Percentiles rank a stretch among this genome's conserved stretches.
These are phyloP conservation scores for Xylariaceae sp. DNA, from an alignment of 2,329 filamentous ascomycete genomes.

Conservation along the genomic window DNA sequence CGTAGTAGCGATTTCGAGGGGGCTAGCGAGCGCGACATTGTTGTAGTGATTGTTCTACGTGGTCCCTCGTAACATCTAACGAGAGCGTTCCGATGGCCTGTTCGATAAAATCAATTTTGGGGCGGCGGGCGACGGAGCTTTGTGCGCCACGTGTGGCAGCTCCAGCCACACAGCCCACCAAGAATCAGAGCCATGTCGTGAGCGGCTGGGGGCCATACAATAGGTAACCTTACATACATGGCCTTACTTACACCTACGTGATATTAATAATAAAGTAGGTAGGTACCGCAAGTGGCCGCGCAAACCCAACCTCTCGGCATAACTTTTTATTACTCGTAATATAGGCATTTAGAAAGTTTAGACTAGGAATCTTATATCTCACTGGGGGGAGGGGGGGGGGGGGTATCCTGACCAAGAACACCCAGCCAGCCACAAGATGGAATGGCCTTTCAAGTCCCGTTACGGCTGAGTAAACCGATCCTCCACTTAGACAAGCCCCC, in stretches of 20 bases:
- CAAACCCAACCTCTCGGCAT: background rate
- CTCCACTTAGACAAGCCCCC: background rate
- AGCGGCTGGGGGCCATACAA: too few relatives aligned
- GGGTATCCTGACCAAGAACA: too few relatives aligned
- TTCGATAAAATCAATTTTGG: background rate
- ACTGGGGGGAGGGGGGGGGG: too few relatives aligned
- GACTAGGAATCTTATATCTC: background rate
- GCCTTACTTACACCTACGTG: background rate
- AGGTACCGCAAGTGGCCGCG: background rate
- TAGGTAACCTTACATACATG: too few relatives aligned
- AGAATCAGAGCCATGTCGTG: too few relatives aligned
- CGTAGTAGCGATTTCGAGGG: conserved; percentile 29
- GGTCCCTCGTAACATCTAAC: too few relatives aligned
- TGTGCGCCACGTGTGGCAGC: conserved; percentile 24
- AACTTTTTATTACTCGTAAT: background rate
- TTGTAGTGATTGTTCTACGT: background rate
- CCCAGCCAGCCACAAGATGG: background rate
- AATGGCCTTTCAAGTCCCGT: background rate
- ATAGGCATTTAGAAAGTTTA: background rate
- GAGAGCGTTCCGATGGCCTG: background rate
- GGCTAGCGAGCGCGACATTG: conserved; percentile 31
- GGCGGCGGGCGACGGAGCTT: conserved; percentile 11
- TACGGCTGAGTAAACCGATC: background rate
- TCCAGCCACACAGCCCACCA: conserved; percentile 18
- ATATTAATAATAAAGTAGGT: background rate